phyloP scores from a whole-genome alignment of 495 filamentous ascomycete genomes.

The Penicillium paxilli region DNA sequence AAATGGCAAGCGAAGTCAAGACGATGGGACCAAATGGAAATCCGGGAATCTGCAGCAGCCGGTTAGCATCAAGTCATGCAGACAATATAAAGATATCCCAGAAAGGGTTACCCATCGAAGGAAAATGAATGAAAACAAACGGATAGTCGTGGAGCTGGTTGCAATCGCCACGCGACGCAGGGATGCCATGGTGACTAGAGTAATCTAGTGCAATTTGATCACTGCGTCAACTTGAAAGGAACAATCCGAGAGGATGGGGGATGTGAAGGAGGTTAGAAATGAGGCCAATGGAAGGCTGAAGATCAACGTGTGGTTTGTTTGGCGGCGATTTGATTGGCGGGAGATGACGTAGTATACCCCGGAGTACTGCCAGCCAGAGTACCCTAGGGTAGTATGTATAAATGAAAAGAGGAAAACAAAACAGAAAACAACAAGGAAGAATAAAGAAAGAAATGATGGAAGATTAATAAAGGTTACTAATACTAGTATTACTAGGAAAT shows the following conservation, averaged over 20 bases:
- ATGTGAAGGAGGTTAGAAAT: not conserved
- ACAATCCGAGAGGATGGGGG: not conserved
- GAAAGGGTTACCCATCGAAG: slow-evolving; percentile 75
- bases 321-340: not conserved
- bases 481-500: too few relatives aligned
- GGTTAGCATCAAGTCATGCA: not conserved
- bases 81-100: not conserved
- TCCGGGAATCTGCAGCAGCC: slow-evolving; percentile 58
- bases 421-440: not conserved
- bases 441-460: too few relatives aligned
- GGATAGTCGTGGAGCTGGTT: not conserved
- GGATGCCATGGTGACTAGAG: not conserved
- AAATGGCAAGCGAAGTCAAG: slow-evolving; percentile 70
- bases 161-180: not conserved
- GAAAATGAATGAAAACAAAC: slow-evolving; percentile 43
- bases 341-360: not conserved
- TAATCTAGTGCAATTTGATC: too few relatives aligned
- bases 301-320: not conserved
- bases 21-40: slow-evolving; percentile 63
- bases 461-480: too few relatives aligned
- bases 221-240: too few relatives aligned
- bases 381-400: too few relatives aligned
- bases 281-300: not conserved
- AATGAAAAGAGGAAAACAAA: too few relatives aligned
- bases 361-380: too few relatives aligned